Base-by-base conservation (phyloP, 495 filamentous ascomycete genomes). In the Penicillium antarcticum region DNA sequence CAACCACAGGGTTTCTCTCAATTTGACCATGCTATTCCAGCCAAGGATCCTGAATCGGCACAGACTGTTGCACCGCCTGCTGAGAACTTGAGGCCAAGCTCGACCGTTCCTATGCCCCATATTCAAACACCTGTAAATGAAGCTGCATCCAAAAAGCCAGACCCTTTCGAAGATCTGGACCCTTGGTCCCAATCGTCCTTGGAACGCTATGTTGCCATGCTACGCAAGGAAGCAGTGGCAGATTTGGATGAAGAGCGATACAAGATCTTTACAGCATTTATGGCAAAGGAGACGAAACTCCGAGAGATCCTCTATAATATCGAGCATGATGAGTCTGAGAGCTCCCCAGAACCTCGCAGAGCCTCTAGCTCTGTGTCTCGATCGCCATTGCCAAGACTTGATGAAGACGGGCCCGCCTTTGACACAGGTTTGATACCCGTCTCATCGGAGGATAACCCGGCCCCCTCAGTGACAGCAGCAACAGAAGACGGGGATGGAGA, bases 171-270 rank as follows among this genome's bases (percentile, higher is more conserved):
- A 29, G 75, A 79, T 56, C 61, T 81, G 10, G 77, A 80, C 35
- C 72, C 77, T 2, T 80, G 77, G 77, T 78, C 64, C 21, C 76
- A 72, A 54, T 77, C 78, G 9, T 81, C 78, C 38, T 51, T 81
- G 31, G 68, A 71, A 23, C 75, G 78, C 18, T 81, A 74, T 55
- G 65, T 78, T 14, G 69, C 75, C 8, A 80, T 80, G 75, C 55
- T 81, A 18, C 75, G 72, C 21, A 79, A 81, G 54, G 78, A 81
- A 55, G 70, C 73, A 17, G 69, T 72, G 19, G 76, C 74, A 10
- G 70, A 76, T 40, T 73, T 70, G 2, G 75, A 81, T 45, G 62
- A 69, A 45, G 77, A 81, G 39, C 73, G 77, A 26, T 71, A 71
- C 47, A 74, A 75, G 45, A 72, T 80, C 23, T 81, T 81, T 45